A percentile compares a stretch with the other conserved stretches of the same genome.
Conservation (phyloP, 23 red algal genomes). For the Agarophyton chilense region DNA sequence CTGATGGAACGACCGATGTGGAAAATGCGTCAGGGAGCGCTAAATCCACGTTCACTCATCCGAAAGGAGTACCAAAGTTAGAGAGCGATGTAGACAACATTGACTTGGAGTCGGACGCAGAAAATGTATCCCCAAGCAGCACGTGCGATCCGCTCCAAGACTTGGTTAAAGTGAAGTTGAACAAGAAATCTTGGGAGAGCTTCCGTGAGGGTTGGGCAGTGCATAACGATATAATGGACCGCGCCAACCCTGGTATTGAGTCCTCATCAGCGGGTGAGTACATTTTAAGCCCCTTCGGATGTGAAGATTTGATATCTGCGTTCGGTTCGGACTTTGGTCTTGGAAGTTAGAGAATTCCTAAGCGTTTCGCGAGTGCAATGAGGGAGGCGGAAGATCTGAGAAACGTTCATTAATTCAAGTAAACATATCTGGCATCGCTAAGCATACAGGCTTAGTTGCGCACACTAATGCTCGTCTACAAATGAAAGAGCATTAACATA, state of each 20-base stretch:
- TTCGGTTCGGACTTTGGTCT: neutral
- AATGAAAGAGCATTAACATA: too few species aligned
- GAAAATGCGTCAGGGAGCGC: neutral
- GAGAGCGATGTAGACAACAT: neutral
- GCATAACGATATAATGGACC: neutral
- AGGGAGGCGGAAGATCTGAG: neutral
- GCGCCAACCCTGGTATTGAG: neutral
- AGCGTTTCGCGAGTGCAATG: neutral
- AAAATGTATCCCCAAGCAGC: neutral
- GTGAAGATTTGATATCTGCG: neutral
- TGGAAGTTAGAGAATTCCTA: neutral
- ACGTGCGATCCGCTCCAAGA: neutral
- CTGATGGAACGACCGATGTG: neutral
- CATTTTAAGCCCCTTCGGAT: neutral
- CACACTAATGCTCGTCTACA: too few species aligned
- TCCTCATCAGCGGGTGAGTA: neutral
- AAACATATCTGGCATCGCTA: neutral
- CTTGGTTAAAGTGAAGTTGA: conserved; percentile 1
- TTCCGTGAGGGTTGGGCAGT: neutral
- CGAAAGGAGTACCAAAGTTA: neutral
- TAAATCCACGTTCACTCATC: neutral
- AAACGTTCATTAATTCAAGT: neutral
- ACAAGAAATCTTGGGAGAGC: neutral
- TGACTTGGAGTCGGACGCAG: neutral
- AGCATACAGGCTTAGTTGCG: too few species aligned